Evolutionary conservation across 306 rosid genomes (phyloP).

Genomic region (Lathyrus oleraceus): DNA sequence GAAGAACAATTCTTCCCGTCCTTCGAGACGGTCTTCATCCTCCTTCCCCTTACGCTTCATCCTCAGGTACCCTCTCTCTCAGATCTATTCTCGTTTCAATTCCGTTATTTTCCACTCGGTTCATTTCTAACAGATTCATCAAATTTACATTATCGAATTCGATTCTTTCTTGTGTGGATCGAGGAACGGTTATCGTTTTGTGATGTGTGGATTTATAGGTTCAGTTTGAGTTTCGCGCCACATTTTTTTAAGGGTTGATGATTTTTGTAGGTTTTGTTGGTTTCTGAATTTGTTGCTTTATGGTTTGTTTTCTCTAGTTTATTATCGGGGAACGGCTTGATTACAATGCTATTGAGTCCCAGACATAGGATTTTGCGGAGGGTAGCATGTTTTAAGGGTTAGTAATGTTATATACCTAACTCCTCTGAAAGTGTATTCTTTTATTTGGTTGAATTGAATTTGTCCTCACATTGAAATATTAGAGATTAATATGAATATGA

Average conservation of each 20-base stretch:
- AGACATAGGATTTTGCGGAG: not conserved
- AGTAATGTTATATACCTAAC: not conserved
- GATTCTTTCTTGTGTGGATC: not conserved
- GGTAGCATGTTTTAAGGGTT: not conserved
- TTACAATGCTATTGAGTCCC: not conserved
- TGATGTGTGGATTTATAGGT: not conserved
- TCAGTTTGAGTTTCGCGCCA: constrained; percentile 8
- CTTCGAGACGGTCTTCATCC: constrained; percentile 87
- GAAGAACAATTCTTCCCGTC: constrained; percentile 59
- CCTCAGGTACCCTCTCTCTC: constrained; percentile 37
- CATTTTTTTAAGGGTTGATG: not conserved
- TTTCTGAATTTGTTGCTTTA: not conserved
- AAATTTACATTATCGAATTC: not conserved
- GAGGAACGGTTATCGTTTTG: constrained; percentile 4
- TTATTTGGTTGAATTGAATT: no score
- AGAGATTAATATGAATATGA: not conserved
- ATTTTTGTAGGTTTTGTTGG: not conserved
- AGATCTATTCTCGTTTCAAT: not conserved
- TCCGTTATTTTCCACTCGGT: not conserved
- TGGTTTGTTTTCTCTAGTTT: constrained; percentile 4
- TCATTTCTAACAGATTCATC: not conserved
- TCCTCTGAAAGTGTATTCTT: no score
- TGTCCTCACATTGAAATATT: not conserved
- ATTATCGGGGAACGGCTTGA: not conserved
- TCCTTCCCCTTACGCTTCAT: constrained; percentile 43